Base-by-base conservation (phyloP, 2,329 filamentous ascomycete species). In the Magnaporthiopsis rhizophila region DNA sequence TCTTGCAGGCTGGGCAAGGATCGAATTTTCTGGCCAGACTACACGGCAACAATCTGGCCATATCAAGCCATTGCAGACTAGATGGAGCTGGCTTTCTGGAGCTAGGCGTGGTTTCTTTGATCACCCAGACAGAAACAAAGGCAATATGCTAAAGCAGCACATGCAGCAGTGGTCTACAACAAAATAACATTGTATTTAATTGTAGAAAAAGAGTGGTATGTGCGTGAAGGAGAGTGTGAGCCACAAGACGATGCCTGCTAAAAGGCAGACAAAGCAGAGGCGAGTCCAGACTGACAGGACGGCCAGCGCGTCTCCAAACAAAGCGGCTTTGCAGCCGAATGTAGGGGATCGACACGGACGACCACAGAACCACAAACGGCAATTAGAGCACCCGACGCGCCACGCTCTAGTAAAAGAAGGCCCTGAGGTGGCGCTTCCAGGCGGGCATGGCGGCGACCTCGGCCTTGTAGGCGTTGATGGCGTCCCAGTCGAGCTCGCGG, bases 401-500 rank as follows among this genome's bases (percentile, higher is more conserved):
- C 45, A 11, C 45, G 3, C 45, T 53, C 45, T 53, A 53, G 45
- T 59, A 59, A 36, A 63, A 63, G 57, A 63, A 2, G 57, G 24
- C 66, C 57, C 66, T n/a, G n/a, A 66, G 28, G 9, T 67, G 3
- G 18, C 69, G 69, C 59, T 62, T 63, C 62, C 26, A 65, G 7
- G 67, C 36, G 8, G 67, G 64, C 68, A 69, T 68, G 26, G 59
- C 7, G 12, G 68, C 68, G 1, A 69, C 21, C 38, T 62, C n/a
- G n/a, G 59, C 60, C 69, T 83, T 74, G 71, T 84, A 82, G 60
- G 78, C 75, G 53, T 87, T 82, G 75, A 88, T 86, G 57, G 77
- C 76, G 13, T 88, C 85, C 85, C 85, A 89, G 72, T 90, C 83
- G 62, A 88, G 80, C 74, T 85, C 81, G 65, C 87, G 81, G 56